Evolutionary conservation across 257 asterid genomes (phyloP), one percentile per base, ranked within the genome.

Genomic region (Jacaranda mimosifolia): DNA sequence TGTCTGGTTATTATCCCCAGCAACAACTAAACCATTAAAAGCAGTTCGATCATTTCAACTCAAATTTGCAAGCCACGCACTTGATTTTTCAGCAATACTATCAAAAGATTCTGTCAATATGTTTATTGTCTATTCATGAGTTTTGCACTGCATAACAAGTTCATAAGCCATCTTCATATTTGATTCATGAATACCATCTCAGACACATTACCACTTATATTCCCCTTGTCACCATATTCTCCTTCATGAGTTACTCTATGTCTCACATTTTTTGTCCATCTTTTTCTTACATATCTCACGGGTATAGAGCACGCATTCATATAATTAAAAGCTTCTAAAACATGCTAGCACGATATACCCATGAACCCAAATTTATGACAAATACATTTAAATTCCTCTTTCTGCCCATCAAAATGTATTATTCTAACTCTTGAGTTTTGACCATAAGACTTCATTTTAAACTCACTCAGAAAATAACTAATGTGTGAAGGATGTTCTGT

Each of bases 181-280:
- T 72, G 36, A 77, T 77, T 60, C 4, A 48, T 9, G 18, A 68
- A 69, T 39, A 59, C 26, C 63, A 77, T 77, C 63, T 59, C 57
- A 18, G 65, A 68, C 17, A 19, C n/a, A 6, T 17, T 5, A 7
- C n/a, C 52, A 19, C 15, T 18, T 7, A 5, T 42, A 42, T 42
- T 42, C 9, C 8, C 9, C 9, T 42, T 40, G 1, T 40, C 8
- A 4, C 45, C 35, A 36, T 38, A 42, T 18, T 15, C 57, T 13
- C 57, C 1, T 11, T 48, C 67, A 42, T 55, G 12, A 38, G 35
- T n/a, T 6, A 69, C 32, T 51, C 49, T 60, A 3, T 52, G 21
- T 43, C 59, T 77, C 9, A 60, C 48, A 49, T 39, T 60, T 26
- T 77, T 60, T 4, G 32, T 58, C 73, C 77, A 70, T 53, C 73